Percentiles rank a stretch among this genome's conserved stretches.
Evolutionary conservation across 331 rosid genomes (phyloP).

Genomic region (Acacia pycnantha): DNA sequence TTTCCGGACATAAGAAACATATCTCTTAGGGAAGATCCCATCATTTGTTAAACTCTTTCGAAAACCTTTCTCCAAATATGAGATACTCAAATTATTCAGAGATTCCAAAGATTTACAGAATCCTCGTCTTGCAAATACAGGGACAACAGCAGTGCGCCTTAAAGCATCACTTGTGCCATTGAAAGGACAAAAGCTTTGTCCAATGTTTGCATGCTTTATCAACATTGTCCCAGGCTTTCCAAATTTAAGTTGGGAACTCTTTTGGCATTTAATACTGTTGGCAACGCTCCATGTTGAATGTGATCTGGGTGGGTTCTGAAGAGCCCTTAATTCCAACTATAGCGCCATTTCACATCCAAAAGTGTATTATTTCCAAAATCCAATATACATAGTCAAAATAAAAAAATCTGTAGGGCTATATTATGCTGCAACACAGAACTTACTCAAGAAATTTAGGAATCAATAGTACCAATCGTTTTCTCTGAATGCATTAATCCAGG

Average conservation of each 20-base stretch:
- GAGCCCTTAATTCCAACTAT: slow-evolving; percentile 62
- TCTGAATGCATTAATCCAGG: background rate
- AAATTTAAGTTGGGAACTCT: slow-evolving; percentile 37
- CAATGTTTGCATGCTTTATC: slow-evolving; percentile 24
- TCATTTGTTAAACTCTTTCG: slow-evolving; percentile 26
- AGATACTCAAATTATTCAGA: slow-evolving; percentile 21
- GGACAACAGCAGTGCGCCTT: slow-evolving; percentile 9
- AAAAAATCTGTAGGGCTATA: background rate
- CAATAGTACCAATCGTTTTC: background rate
- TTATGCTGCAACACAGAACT: background rate
- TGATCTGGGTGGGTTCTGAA: slow-evolving; percentile 40
- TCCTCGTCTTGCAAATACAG: slow-evolving; percentile 17
- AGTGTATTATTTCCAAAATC: slow-evolving; percentile 12
- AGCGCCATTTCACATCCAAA: slow-evolving; percentile 20
- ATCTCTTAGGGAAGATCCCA: slow-evolving; percentile 43
- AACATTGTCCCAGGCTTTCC: slow-evolving; percentile 30
- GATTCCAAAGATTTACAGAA: slow-evolving; percentile 31
- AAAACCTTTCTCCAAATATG: slow-evolving; percentile 23
- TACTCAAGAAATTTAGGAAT: background rate
- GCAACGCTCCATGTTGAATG: slow-evolving; percentile 24
- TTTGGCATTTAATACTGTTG: slow-evolving; percentile 27
- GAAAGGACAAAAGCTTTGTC: slow-evolving; percentile 22
- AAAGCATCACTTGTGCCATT: slow-evolving; percentile 29
- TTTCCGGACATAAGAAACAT: slow-evolving; percentile 40
- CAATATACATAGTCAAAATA: background rate